Percentiles rank a stretch among this genome's conserved stretches.
phyloP scores from a whole-genome alignment of 805 yeast genomes.

The Candida quercuum region DNA sequence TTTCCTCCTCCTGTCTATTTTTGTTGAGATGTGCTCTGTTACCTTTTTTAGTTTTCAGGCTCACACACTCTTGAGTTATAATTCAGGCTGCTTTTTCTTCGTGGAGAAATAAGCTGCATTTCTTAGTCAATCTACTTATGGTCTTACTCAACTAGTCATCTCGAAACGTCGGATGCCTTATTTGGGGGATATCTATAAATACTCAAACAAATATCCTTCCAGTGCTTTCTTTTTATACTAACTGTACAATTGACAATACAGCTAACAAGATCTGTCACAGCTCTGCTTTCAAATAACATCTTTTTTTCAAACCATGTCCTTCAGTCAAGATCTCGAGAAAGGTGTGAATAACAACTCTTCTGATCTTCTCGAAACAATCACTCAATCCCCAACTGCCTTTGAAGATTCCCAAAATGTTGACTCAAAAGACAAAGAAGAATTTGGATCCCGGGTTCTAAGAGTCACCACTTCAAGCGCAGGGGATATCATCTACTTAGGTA shows the following conservation, averaged over 20 bases:
- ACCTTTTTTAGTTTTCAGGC: too few relatives aligned
- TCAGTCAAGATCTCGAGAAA: not conserved
- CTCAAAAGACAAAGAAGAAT: not conserved
- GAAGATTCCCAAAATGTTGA: not conserved
- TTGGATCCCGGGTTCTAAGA: not conserved
- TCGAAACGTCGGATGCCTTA: too few relatives aligned
- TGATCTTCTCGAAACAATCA: not conserved
- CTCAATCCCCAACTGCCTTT: not conserved
- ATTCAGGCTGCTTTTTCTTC: too few relatives aligned
- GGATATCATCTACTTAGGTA: slow-evolving; percentile 23
- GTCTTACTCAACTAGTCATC: too few relatives aligned
- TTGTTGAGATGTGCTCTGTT: too few relatives aligned
- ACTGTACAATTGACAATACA: not conserved
- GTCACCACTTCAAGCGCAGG: slow-evolving; percentile 5
- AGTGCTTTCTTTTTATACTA: too few relatives aligned
- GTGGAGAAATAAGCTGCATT: too few relatives aligned
- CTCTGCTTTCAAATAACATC: not conserved
- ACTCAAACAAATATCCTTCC: too few relatives aligned
- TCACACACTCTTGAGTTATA: too few relatives aligned
- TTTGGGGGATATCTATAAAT: too few relatives aligned
- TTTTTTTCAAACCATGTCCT: not conserved
- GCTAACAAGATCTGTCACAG: not conserved
- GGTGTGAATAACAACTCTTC: not conserved
- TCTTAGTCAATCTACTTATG: too few relatives aligned
- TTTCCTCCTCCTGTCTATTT: too few relatives aligned